phyloP scores from a whole-genome alignment of 495 filamentous ascomycete genomes.

The Trichocladium uniseriatum region DNA sequence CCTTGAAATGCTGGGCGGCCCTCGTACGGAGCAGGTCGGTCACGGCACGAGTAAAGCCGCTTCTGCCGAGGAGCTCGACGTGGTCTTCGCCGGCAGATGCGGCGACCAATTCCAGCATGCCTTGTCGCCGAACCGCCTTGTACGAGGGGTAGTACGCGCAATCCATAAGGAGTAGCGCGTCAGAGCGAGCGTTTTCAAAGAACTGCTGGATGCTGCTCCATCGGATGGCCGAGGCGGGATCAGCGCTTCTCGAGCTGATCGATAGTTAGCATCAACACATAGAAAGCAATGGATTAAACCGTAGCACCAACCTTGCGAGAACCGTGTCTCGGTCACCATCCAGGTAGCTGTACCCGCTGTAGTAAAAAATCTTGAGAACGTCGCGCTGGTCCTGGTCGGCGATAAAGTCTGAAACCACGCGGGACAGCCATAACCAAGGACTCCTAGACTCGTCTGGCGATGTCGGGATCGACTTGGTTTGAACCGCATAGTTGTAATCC shows the following conservation, averaged over 20 bases:
- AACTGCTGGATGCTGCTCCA: conserved; percentile 41
- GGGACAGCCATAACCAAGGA: conserved; percentile 35
- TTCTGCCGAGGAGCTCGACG: conserved; percentile 29
- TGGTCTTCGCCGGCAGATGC: conserved; percentile 40
- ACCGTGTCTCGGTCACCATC: conserved; percentile 40
- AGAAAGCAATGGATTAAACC: too few relatives aligned
- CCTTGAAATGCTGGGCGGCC: conserved; percentile 28
- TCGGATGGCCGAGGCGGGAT: conserved; percentile 32
- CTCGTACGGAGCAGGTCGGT: conserved; percentile 33
- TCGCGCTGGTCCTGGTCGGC: conserved; percentile 37
- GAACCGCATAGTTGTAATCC: conserved; percentile 34
- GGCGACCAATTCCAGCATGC: conserved; percentile 41
- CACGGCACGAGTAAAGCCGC: conserved; percentile 37
- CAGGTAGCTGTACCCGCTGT: conserved; percentile 38
- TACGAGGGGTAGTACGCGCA: conserved; percentile 39
- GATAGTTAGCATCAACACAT: too few relatives aligned
- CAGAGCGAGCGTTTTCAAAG: conserved; percentile 36
- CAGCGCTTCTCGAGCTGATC: conserved; percentile 32
- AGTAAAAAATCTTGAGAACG: conserved; percentile 40
- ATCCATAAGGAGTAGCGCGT: conserved; percentile 44
- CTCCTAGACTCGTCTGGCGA: conserved; percentile 32
- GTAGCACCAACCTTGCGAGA: conserved; percentile 37
- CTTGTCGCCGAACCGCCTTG: conserved; percentile 30
- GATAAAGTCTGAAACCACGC: conserved; percentile 35
- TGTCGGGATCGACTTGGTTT: conserved; percentile 34